Evolutionary conservation across 768 basidiomycete genomes (phyloP), one percentile per base, ranked within the genome.

Genomic region (Fibroporia radiculosa): DNA sequence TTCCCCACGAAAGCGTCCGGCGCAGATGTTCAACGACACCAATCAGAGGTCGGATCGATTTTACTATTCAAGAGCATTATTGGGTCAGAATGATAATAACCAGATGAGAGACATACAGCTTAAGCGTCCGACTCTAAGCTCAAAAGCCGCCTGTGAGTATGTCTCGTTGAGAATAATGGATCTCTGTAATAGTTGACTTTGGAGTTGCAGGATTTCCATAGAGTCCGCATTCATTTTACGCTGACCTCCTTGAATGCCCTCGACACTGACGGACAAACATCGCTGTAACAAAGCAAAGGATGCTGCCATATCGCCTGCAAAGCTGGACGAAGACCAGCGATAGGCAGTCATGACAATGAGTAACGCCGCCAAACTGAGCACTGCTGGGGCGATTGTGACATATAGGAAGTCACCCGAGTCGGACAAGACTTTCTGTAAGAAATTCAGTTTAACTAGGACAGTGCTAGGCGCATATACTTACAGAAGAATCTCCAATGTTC

Each of bases 91-190:
- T 10, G 13, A n/a, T 41, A 1, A 42, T 23, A 32, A 20, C 6
- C n/a, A 4, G n/a, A n/a, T n/a, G n/a, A n/a, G n/a, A n/a, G 20
- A 42, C 63, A 48, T 49, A 74, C 73, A 63, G 37, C 65, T 64
- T 26, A 74, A 54, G 18, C 71, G 64, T 19, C 72, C 71, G 6
- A 73, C 48, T 5, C 71, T 65, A 24, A 72, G 56, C 41, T 75
- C 73, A 40, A 75, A 72, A 3, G 65, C 61, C 10, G 73, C 71
- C 47, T 70, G 70, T 2, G 66, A 66, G 48, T 73, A 73, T 18
- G 61, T 56, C 31, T 63, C 52, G 45, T 72, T 68, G 28, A 75
- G 56, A 22, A 60, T 59, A 26, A 69, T 57, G 13, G 70, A 69
- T 19, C 56, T 60, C 25, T 54, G 52, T 12, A 72, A 50, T 4